A percentile compares a stretch with the other conserved stretches of the same genome.
These are phyloP conservation scores for Silene vulgaris DNA, from an alignment of 179 eudicot genomes.

Conservation along the genomic window DNA sequence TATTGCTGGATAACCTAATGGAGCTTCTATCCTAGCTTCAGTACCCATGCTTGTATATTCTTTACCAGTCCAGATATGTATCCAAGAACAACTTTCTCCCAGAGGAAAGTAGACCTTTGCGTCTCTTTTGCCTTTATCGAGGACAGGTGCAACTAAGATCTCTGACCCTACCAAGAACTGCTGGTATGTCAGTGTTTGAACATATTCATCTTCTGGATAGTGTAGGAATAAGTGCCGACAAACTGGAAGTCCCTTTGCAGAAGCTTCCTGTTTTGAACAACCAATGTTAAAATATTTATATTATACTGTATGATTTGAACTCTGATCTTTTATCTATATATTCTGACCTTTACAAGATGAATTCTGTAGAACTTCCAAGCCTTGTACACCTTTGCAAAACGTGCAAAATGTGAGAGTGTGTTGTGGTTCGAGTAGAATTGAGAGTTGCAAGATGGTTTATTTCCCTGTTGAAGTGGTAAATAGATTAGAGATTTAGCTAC, in stretches of 20 bases:
- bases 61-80: constrained; percentile 87
- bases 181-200: constrained; percentile 70
- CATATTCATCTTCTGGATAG: constrained; percentile 71
- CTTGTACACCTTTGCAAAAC: constrained; percentile 78
- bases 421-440: constrained; percentile 87
- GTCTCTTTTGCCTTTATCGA: constrained; percentile 61
- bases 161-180: constrained; percentile 88
- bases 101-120: constrained; percentile 80
- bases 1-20: constrained; percentile 80
- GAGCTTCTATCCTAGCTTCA: constrained; percentile 69
- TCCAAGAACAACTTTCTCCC: constrained; percentile 63
- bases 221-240: constrained; percentile 92
- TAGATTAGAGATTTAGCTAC: constrained; percentile 12
- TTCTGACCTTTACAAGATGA: constrained; percentile 73
- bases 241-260: constrained; percentile 75
- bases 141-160: constrained; percentile 81
- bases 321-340: neutral
- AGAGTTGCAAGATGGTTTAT: constrained; percentile 73
- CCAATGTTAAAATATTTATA: neutral
- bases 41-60: constrained; percentile 49
- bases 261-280: constrained; percentile 62
- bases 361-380: constrained; percentile 95
- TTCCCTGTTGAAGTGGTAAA: constrained; percentile 49
- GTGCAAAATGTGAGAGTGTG: constrained; percentile 76
- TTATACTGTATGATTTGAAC: constrained; percentile 6